Percentiles rank a stretch among this genome's conserved stretches.
Conservation (phyloP, 352 stramenopile species). For the Pythium sukuiense region DNA sequence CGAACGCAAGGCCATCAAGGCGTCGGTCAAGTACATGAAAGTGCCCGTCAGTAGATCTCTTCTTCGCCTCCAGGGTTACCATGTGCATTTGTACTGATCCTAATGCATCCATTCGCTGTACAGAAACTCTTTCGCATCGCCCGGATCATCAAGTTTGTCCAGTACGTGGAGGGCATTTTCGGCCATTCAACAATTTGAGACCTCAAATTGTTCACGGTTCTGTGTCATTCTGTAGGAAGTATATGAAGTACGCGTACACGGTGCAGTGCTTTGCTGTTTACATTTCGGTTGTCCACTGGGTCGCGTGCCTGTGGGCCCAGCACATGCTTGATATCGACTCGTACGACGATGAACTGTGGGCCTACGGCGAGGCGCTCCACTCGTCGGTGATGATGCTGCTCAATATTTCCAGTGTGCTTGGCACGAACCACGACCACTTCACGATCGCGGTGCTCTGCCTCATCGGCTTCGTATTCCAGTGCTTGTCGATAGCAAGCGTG, state of each 20-base stretch:
- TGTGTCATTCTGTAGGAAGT: constrained; percentile 38
- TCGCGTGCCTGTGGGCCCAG: constrained; percentile 53
- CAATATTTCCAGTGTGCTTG: constrained; percentile 46
- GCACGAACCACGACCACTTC: constrained; percentile 43
- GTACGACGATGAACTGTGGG: constrained; percentile 36
- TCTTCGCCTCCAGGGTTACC: too few relatives aligned
- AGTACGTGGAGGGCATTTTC: constrained; percentile 29
- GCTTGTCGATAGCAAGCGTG: constrained; percentile 52
- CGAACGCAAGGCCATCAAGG: constrained; percentile 62
- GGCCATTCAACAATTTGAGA: not conserved
- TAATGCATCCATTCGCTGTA: not conserved
- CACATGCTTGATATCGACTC: constrained; percentile 31
- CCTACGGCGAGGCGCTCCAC: constrained; percentile 54
- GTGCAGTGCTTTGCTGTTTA: constrained; percentile 54
- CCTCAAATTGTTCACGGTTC: not conserved
- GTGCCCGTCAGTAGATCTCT: constrained; percentile 35
- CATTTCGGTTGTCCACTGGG: constrained; percentile 63
- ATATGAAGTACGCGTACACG: constrained; percentile 63
- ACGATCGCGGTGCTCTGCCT: constrained; percentile 40
- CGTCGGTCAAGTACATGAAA: constrained; percentile 65
- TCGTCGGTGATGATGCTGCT: constrained; percentile 44
- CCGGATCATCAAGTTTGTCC: constrained; percentile 64
- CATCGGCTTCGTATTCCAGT: constrained; percentile 51
- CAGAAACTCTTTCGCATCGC: constrained; percentile 69
- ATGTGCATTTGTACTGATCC: not conserved